Evolutionary conservation across 139 green algal genomes (phyloP), one percentile per base, ranked within the genome.

Genomic region (Eudorina sp.): DNA sequence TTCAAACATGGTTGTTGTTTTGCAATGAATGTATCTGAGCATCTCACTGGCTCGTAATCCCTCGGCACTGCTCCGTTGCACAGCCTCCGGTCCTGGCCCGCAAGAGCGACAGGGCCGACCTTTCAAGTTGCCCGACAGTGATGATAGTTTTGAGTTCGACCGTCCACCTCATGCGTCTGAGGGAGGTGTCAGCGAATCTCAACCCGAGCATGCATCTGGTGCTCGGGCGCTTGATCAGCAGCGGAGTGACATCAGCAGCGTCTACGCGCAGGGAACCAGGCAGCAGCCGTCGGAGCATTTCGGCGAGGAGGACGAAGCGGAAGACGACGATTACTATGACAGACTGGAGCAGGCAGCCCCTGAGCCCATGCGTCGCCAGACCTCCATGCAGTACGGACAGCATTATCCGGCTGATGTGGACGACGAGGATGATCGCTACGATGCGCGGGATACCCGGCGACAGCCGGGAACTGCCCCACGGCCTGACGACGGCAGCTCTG

Each of bases 61-160:
- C 64, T 29, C 31, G 36, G 31, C 7, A 7, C 66, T 46, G 34
- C 31, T 34, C 19, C 34, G 25, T 75, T 48, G 34, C 46, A 34
- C 66, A 6, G 36, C 66, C 66, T 14, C 34, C 13, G 66, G 13
- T 18, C 66, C 66, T 4, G 8, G 19, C 9, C 34, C 8, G 66
- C 66, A 45, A 46, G 66, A 9, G 25, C 66, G 66, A 9, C 31
- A 14, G 11, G 7, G 11, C 19, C 66, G 11, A 18, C 36, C 66
- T 9, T 75, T 69, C 6, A 34, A 7, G 9, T 85, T 55, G 7
- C 78, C 78, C 18, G 53, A 58, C 19, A 86, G 80, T n/a, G 60
- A 86, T 29, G 34, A 46, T 2, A 86, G 80, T n/a, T 86, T 86
- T 77, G 80, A 18, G 27, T 86, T 86, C 31, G 60, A 86, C 31